phyloP scores from a whole-genome alignment of 108 stramenopile species.

The Aureococcus anophagefferens region DNA sequence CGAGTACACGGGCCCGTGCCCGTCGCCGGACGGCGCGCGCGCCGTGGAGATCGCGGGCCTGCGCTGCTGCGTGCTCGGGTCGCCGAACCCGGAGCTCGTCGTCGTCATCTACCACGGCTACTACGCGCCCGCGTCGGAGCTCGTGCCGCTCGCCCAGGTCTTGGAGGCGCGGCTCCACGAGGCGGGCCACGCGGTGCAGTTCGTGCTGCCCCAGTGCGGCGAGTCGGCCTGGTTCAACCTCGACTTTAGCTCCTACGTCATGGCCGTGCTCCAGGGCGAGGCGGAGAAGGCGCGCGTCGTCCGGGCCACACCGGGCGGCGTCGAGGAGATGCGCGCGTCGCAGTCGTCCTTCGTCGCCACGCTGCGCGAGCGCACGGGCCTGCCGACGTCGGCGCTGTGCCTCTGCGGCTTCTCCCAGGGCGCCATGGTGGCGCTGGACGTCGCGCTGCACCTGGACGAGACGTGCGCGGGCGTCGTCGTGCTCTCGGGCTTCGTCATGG shows the following conservation, averaged over 20 bases:
- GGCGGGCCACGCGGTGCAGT: not conserved
- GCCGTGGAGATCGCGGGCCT: not conserved
- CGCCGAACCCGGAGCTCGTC: not conserved
- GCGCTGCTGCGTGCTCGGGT: not conserved
- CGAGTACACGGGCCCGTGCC: too few species aligned
- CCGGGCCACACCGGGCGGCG: not conserved
- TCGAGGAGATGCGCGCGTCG: not conserved
- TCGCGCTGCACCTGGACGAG: not conserved
- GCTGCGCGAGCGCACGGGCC: not conserved
- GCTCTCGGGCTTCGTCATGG: not conserved
- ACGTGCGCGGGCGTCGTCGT: not conserved
- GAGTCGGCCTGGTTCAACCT: not conserved
- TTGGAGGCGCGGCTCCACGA: not conserved
- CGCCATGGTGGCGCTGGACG: not conserved
- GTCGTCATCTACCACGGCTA: not conserved
- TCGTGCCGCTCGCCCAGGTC: not conserved
- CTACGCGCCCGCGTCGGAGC: not conserved
- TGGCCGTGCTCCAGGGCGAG: not conserved
- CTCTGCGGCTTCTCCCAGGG: not conserved
- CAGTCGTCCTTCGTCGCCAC: not conserved
- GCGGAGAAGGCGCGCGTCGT: slow-evolving; percentile 1
- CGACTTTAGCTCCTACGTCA: not conserved
- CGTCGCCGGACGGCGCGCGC: too few species aligned
- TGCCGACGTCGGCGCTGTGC: not conserved
- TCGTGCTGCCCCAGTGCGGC: not conserved